Percentiles rank a stretch among this genome's conserved stretches.
These are phyloP conservation scores for Gnaphalium uliginosum DNA, from an alignment of 129 eudicot species.

Conservation along the genomic window DNA sequence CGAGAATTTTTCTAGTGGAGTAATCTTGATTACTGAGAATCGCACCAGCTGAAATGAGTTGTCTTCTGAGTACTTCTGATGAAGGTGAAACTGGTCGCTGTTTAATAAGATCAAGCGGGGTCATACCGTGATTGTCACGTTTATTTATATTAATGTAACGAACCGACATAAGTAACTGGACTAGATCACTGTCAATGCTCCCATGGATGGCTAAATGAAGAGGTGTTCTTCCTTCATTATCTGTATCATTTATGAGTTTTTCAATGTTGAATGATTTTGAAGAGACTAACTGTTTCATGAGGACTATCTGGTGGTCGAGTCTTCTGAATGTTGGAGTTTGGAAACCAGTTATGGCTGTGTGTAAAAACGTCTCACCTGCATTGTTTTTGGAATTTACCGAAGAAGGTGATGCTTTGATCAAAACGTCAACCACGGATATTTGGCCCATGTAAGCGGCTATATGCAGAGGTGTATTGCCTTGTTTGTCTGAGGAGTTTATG, in stretches of 20 bases:
- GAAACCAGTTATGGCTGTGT: conserved; percentile 71
- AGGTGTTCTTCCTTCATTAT: conserved; percentile 75
- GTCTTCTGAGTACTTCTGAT: conserved; percentile 63
- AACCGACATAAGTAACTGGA: conserved; percentile 68
- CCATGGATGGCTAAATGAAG: conserved; percentile 79
- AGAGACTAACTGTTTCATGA: conserved; percentile 63
- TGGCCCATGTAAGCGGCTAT: conserved; percentile 89
- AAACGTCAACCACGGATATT: conserved; percentile 58
- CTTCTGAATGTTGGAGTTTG: conserved; percentile 74
- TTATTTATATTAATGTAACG: conserved; percentile 57
- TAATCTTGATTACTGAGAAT: conserved; percentile 59
- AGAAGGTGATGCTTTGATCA: conserved; percentile 61
- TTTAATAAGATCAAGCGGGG: conserved; percentile 74
- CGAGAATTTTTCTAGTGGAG: conserved; percentile 56
- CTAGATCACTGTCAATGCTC: conserved; percentile 69
- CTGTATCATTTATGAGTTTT: conserved; percentile 56
- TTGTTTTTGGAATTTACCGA: conserved; percentile 53
- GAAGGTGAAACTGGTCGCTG: conserved; percentile 74
- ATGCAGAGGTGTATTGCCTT: conserved; percentile 85
- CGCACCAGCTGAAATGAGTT: conserved; percentile 80
- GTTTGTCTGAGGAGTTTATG: conserved; percentile 62
- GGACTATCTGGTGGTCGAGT: conserved; percentile 75
- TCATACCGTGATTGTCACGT: conserved; percentile 56
- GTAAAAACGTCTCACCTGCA: conserved; percentile 79
- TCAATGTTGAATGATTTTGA: conserved; percentile 48